Conservation (phyloP, 768 basidiomycete genomes). For the Leccinum variicolor region DNA sequence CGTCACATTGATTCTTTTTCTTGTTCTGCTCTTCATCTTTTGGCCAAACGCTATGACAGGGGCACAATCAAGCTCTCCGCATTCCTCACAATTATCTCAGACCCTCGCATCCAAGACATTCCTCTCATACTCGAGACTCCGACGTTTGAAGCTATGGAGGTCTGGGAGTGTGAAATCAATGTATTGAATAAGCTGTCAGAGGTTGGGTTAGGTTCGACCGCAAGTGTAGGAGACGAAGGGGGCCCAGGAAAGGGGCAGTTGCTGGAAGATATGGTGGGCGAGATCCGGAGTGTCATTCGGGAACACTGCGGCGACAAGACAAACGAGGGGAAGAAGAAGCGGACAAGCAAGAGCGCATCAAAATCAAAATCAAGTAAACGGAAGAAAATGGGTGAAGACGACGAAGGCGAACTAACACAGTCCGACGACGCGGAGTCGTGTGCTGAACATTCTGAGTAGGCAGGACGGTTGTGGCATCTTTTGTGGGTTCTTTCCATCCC, state of each 20-base stretch:
- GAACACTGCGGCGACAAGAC: constrained; percentile 12
- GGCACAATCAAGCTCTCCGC: constrained; percentile 63
- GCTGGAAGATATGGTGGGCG: constrained; percentile 9
- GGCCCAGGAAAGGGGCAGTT: background rate
- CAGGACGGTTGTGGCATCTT: background rate
- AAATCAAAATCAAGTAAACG: constrained; percentile 7
- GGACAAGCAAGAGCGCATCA: background rate
- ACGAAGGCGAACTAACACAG: constrained; percentile 4
- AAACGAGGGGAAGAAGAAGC: background rate
- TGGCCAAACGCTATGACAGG: constrained; percentile 32
- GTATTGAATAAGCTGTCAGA: constrained; percentile 48
- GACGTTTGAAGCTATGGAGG: constrained; percentile 57
- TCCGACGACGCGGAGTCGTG: constrained; percentile 6
- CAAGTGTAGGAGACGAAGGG: background rate
- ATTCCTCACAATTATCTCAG: constrained; percentile 66
- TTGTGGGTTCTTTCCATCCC: background rate
- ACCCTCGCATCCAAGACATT: constrained; percentile 62
- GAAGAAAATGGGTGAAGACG: constrained; percentile 1
- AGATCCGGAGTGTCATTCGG: constrained; percentile 12
- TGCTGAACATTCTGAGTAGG: constrained; percentile 1
- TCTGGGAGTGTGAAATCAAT: constrained; percentile 74
- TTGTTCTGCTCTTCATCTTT: background rate
- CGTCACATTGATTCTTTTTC: background rate
- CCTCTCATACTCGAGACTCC: constrained; percentile 86
- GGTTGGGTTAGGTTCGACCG: background rate